Base-by-base conservation (phyloP, 108 stramenopile genomes). In the Cyclotella distinguenda region DNA sequence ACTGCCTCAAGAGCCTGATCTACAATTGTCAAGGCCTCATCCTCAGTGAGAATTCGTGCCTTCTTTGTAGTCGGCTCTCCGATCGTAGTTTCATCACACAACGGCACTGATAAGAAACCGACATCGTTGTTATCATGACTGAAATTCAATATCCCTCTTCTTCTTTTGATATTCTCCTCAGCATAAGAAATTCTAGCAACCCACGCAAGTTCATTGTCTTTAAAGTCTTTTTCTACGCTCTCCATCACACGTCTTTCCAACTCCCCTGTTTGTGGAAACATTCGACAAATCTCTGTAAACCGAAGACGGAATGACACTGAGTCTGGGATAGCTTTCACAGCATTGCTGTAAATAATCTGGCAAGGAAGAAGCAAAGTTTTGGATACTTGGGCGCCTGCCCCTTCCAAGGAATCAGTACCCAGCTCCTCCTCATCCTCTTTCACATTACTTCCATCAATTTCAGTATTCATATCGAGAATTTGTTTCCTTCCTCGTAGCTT, bases 311-410 rank as follows among this genome's bases (percentile, higher is more conserved):
- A 88, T 15, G 45, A 33, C 16, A 90, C 73, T 22, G 79, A 59
- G 38, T 78, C 52, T 1, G 87, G 82, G 43, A 90, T 81, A 9
- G 86, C 72, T 59, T 74, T 60, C 46, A 94, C 77, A 48, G 93
- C 93, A 77, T 90, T 90, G 35, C 84, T 85, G 61, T 78, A 84
- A 31, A 94, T 82, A 52, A 84, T 62, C 46, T 60, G 80, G 34
- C 38, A 89, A 32, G 47, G 67, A 46, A 59, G 77, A n/a, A 77
- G 64, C 7, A 54, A 16, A 1, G 76, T 60, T 18, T 64, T 51
- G 58, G 68, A 35, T 48, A 59, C 38, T 11, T 30, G 22, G 15
- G 49, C 45, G 6, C 18, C 31, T n/a, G 33, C 35, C 25, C 27
- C 46, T 19, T 34, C 55, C 16, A 34, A 25, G 3, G n/a, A 10